Evolutionary conservation across 495 filamentous ascomycete species (phyloP).

Genomic region (Penicilliopsis zonata): DNA sequence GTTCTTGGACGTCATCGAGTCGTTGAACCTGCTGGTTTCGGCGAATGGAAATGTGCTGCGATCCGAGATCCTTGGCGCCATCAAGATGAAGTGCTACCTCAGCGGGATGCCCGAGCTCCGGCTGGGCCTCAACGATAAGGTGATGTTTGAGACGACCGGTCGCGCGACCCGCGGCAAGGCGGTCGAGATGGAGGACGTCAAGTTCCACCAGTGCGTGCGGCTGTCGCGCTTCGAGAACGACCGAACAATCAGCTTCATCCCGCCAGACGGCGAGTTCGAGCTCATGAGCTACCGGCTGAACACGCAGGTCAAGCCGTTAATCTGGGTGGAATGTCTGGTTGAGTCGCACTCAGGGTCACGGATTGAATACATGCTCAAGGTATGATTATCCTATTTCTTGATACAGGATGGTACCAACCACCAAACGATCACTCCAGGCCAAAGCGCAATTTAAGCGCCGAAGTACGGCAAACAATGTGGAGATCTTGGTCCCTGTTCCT

Average conservation of each 20-base stretch:
- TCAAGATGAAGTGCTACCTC: conserved; percentile 99
- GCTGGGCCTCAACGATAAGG: conserved; percentile 94
- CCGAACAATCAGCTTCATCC: conserved; percentile 97
- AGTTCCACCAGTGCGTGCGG: conserved; percentile 98
- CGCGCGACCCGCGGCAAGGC: conserved; percentile 91
- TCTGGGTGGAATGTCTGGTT: conserved; percentile 98
- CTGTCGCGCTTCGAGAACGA: conserved; percentile 96
- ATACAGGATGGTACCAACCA: conserved; percentile 1
- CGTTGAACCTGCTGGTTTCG: conserved; percentile 89
- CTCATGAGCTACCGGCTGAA: conserved; percentile 99
- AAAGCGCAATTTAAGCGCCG: conserved; percentile 97
- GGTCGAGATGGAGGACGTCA: conserved; percentile 99
- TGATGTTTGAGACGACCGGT: conserved; percentile 98
- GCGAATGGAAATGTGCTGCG: conserved; percentile 91
- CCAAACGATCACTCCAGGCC: conserved; percentile 35
- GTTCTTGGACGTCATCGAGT: conserved; percentile 96
- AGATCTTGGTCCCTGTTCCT: conserved; percentile 93
- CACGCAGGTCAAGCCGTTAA: conserved; percentile 95
- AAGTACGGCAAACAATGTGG: conserved; percentile 96
- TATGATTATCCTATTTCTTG: conserved; percentile 19
- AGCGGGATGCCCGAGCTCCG: conserved; percentile 97
- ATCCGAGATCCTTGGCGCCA: conserved; percentile 91
- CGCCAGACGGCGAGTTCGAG: conserved; percentile 97
- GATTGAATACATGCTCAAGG: conserved; percentile 98
- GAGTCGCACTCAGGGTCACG: conserved; percentile 88